A percentile compares a stretch with the other conserved stretches of the same genome.
Conservation (phyloP, 164 flowering plant genomes). For the Magnolia sinica region DNA sequence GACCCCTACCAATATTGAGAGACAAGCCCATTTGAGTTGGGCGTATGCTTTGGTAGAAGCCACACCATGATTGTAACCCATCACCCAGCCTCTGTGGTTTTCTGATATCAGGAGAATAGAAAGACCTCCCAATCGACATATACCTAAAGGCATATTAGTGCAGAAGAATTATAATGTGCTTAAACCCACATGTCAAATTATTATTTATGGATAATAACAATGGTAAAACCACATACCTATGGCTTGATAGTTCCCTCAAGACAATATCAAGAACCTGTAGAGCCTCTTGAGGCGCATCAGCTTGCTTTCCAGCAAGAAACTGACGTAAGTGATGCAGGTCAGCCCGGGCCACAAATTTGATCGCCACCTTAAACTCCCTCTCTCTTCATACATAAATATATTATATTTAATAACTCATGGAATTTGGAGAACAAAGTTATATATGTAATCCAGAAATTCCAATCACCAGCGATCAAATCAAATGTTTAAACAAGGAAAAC, state of each 20-base stretch:
- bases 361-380: conserved; percentile 36
- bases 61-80: conserved; percentile 69
- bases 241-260: conserved; percentile 35
- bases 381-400: conserved; percentile 17
- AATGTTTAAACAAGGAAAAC: background rate
- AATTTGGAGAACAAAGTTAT: background rate
- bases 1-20: conserved; percentile 59
- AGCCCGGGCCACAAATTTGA: conserved; percentile 44
- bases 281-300: conserved; percentile 42
- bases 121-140: conserved; percentile 41
- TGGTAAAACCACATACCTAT: conserved; percentile 27
- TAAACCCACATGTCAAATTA: background rate
- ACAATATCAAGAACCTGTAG: conserved; percentile 49
- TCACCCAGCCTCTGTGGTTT: conserved; percentile 44
- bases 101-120: conserved; percentile 49
- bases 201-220: background rate
- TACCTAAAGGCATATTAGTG: conserved; percentile 28
- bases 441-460: background rate
- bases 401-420: background rate
- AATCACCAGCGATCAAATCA: background rate
- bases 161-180: background rate
- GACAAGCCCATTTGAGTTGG: conserved; percentile 87
- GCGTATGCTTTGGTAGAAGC: conserved; percentile 70
- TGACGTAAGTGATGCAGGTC: conserved; percentile 34
- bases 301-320: conserved; percentile 44